phyloP scores from a whole-genome alignment of 2,329 filamentous ascomycete genomes.

The Aureobasidium uvarum region DNA sequence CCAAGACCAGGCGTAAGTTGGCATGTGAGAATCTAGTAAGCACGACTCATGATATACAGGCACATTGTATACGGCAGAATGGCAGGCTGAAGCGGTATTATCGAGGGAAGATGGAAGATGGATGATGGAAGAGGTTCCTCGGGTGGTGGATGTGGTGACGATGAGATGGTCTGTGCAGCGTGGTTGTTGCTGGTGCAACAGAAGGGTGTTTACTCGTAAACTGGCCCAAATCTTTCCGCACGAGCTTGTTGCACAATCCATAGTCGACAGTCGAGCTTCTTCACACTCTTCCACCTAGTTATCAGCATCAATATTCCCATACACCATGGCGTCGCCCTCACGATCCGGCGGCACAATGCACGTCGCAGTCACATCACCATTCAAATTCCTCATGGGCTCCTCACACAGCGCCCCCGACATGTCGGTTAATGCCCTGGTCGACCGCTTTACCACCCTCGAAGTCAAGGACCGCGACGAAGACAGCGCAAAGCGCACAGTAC shows the following conservation, averaged over 20 bases:
- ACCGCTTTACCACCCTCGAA: conserved; percentile 69
- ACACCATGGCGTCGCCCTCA: conserved; percentile 15
- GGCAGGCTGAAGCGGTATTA: neutral
- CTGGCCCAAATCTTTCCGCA: conserved; percentile 1
- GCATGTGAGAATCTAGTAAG: too few species aligned
- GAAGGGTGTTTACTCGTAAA: neutral
- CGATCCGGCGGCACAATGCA: conserved; percentile 23
- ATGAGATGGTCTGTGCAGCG: conserved; percentile 2
- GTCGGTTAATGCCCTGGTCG: conserved; percentile 50
- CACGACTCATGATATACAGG: neutral
- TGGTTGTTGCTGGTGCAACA: neutral
- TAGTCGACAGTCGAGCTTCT: neutral
- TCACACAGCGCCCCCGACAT: conserved; percentile 26
- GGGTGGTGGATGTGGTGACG: neutral
- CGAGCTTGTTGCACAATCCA: conserved; percentile 1
- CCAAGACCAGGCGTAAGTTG: conserved; percentile 24
- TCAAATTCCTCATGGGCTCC: conserved; percentile 24
- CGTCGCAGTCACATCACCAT: conserved; percentile 11
- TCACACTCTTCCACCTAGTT: neutral
- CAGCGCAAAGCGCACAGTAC: conserved; percentile 40
- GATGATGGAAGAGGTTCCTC: neutral
- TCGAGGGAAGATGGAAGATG: neutral
- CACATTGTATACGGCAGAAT: conserved; percentile 22
- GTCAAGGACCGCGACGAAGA: conserved; percentile 49
- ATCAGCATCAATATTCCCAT: conserved; percentile 12